Conservation (phyloP, 352 stramenopile genomes). For the Pythium volutum region DNA sequence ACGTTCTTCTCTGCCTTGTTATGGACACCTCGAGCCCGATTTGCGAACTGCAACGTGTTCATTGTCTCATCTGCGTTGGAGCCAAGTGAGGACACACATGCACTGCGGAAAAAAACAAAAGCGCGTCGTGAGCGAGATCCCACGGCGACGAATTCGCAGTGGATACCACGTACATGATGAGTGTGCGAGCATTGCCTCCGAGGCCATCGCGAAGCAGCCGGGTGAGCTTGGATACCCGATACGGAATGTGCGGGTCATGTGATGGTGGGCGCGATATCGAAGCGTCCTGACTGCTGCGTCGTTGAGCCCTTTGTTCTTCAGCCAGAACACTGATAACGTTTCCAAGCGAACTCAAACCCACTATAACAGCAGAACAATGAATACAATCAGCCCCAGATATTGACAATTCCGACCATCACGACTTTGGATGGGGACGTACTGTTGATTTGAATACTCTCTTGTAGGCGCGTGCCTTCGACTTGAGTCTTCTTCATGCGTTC, state of each 20-base stretch:
- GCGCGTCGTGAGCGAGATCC: background rate
- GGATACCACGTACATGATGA: conserved; percentile 44
- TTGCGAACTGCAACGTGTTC: conserved; percentile 71
- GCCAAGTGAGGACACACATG: conserved; percentile 56
- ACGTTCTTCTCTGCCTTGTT: conserved; percentile 73
- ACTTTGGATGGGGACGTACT: conserved; percentile 16
- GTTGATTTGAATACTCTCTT: conserved; percentile 68
- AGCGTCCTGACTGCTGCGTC: conserved; percentile 21
- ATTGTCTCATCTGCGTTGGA: conserved; percentile 57
- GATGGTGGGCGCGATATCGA: conserved; percentile 14
- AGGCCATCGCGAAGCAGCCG: conserved; percentile 49
- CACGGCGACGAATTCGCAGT: background rate
- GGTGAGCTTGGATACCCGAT: conserved; percentile 55
- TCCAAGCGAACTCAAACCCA: conserved; percentile 43
- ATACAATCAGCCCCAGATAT: background rate
- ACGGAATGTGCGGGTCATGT: conserved; percentile 32
- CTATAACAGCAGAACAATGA: conserved; percentile 13
- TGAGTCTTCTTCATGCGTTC: conserved; percentile 54
- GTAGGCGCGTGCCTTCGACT: conserved; percentile 44
- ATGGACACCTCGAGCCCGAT: conserved; percentile 67
- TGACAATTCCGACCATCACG: background rate
- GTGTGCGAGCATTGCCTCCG: conserved; percentile 50
- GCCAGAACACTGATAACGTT: conserved; percentile 59
- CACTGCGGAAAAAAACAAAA: conserved; percentile 29
- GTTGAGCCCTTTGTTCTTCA: conserved; percentile 33